Percentiles rank a stretch among this genome's conserved stretches.
Evolutionary conservation across 2,329 filamentous ascomycete species (phyloP).

Genomic region (Volutella citrinella): DNA sequence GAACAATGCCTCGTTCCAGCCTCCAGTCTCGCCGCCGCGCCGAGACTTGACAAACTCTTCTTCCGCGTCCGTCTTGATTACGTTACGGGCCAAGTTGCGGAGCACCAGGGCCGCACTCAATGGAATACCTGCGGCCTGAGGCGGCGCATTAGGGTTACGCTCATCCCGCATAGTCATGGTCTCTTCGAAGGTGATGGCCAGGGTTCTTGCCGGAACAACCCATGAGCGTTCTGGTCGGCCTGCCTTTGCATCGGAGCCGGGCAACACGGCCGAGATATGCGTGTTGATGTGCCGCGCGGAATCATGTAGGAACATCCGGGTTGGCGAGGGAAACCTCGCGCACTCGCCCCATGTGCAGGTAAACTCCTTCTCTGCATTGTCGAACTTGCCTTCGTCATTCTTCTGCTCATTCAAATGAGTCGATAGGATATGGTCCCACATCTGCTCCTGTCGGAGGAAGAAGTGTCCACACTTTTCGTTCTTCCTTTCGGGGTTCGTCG

Average conservation of each 20-base stretch:
- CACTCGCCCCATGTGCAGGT: slow-evolving; percentile 68
- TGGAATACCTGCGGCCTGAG: slow-evolving; percentile 73
- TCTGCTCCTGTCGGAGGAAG: slow-evolving; percentile 59
- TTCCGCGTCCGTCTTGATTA: slow-evolving; percentile 58
- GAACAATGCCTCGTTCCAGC: slow-evolving; percentile 68
- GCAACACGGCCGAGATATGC: slow-evolving; percentile 51
- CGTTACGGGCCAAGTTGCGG: slow-evolving; percentile 71
- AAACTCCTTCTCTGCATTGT: slow-evolving; percentile 51
- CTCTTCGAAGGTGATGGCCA: slow-evolving; percentile 53
- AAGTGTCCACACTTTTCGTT: slow-evolving; percentile 55
- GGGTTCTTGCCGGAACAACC: slow-evolving; percentile 54
- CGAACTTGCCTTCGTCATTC: slow-evolving; percentile 54
- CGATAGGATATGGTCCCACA: slow-evolving; percentile 70
- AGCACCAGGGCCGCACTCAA: slow-evolving; percentile 74
- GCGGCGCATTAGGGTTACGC: slow-evolving; percentile 53
- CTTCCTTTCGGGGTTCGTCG: slow-evolving; percentile 33
- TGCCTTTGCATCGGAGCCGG: slow-evolving; percentile 16
- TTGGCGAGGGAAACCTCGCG: slow-evolving; percentile 48
- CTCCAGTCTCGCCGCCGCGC: slow-evolving; percentile 43
- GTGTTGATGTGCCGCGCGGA: slow-evolving; percentile 66
- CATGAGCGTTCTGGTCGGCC: slow-evolving; percentile 33
- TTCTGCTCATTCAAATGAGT: slow-evolving; percentile 59
- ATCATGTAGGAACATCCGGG: slow-evolving; percentile 45
- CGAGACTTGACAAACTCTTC: slow-evolving; percentile 51
- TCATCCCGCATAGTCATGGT: slow-evolving; percentile 56